Percentiles rank a stretch among this genome's conserved stretches.
These are phyloP conservation scores for Avicennia marina DNA, from an alignment of 257 asterid genomes.

Conservation along the genomic window DNA sequence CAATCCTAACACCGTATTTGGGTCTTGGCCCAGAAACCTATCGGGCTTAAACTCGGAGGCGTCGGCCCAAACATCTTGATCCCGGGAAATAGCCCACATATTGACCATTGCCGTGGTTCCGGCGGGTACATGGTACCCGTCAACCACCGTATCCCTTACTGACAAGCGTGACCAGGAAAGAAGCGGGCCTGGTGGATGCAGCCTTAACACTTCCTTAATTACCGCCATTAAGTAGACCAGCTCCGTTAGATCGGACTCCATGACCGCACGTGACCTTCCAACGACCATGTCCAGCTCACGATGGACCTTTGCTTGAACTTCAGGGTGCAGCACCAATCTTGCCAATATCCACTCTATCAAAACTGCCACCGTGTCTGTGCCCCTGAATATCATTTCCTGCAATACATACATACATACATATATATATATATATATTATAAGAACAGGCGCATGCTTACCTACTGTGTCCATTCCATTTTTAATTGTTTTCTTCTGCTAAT, in stretches of 20 bases:
- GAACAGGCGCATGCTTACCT: too few relatives aligned
- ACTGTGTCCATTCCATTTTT: too few relatives aligned
- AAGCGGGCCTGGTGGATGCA: constrained; percentile 94
- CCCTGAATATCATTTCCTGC: constrained; percentile 91
- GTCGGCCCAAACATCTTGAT: constrained; percentile 50
- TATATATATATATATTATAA: too few relatives aligned
- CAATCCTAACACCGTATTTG: constrained; percentile 41
- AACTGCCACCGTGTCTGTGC: constrained; percentile 77
- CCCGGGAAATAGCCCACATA: constrained; percentile 90
- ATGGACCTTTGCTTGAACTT: constrained; percentile 54
- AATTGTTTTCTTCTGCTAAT: too few relatives aligned
- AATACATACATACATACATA: not conserved
- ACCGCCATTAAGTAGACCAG: constrained; percentile 59
- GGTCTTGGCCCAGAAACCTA: constrained; percentile 31
- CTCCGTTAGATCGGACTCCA: constrained; percentile 47
- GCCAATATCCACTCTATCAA: constrained; percentile 80
- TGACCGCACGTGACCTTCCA: constrained; percentile 43
- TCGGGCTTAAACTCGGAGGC: constrained; percentile 58
- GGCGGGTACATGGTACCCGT: constrained; percentile 59
- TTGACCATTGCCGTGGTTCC: constrained; percentile 86
- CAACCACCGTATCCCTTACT: constrained; percentile 44
- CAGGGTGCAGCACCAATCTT: constrained; percentile 61
- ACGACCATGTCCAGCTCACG: constrained; percentile 53
- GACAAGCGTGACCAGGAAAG: constrained; percentile 85
- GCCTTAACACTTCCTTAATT: constrained; percentile 63